Evolutionary conservation across 2,329 filamentous ascomycete species (phyloP), one percentile per base, ranked within the genome.

Genomic region (Aspergillus chevalieri): DNA sequence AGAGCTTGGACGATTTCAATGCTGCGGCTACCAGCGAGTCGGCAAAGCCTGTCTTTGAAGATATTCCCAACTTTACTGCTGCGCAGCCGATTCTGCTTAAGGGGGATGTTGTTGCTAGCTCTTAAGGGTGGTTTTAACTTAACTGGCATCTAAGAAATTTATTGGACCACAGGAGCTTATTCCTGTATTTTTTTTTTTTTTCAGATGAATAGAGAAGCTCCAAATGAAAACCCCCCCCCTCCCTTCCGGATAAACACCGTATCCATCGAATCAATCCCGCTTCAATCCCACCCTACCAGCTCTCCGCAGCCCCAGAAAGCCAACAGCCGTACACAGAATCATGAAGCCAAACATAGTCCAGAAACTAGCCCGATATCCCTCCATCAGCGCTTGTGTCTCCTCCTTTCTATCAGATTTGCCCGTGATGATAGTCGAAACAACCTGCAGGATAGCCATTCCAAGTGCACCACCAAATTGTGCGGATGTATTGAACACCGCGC

Each of bases 401-500:
- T 28, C 47, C 44, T 52, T 53, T 12, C 26, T 30, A 7, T 56
- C 48, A 1, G 61, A 59, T 1, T 73, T 65, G 21, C 73, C 66
- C 1, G 74, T 77, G 1, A 78, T 72, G 3, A 60, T 49, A 1
- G 57, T 57, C 1, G 66, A 63, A 28, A 82, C 75, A 0, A 77
- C 73, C 8, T 75, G 75, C 48, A 76, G 74, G 2, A 78, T 62
- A 6, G 78, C 77, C 3, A 82, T 59, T 0, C 78, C 79, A 1
- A 82, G 67, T 0, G 75, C 73, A 15, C 72, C 75, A 0, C 81
- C 81, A 48, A 84, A 76, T 53, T 84, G 80, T 0, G 73, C 66
- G 0, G 78, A 69, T 0, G 80, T 82, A 52, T 81, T 83, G 62
- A 84, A 84, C 0, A 85, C 80, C 0, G 78, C 80, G 0, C 81